Evolutionary conservation across 345 rosid genomes (phyloP).

Genomic region (Gynandropsis gynandra): DNA sequence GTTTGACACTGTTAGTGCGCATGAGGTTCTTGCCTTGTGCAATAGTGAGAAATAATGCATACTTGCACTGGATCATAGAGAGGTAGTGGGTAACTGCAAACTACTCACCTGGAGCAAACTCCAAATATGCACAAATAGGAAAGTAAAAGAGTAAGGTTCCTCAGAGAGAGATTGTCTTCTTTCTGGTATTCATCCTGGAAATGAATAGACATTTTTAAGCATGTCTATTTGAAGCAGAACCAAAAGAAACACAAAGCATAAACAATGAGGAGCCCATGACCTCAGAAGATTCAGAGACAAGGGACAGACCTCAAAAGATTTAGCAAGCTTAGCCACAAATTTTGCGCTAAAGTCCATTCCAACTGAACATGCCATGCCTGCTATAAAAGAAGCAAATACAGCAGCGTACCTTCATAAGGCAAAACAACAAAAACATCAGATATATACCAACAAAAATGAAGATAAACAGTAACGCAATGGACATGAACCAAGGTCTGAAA

Average conservation of each 20-base stretch:
- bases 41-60: background rate
- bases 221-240: constrained; percentile 2
- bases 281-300: constrained; percentile 1
- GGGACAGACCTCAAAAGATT: constrained; percentile 58
- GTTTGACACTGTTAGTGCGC: background rate
- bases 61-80: background rate
- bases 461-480: background rate
- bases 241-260: constrained; percentile 3
- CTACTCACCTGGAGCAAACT: constrained; percentile 72
- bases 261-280: too few relatives aligned
- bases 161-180: constrained; percentile 68
- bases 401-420: constrained; percentile 64
- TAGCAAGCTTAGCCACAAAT: constrained; percentile 71
- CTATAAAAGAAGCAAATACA: constrained; percentile 82
- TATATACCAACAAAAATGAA: background rate
- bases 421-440: constrained; percentile 2
- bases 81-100: constrained; percentile 15
- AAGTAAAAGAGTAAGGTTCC: constrained; percentile 71
- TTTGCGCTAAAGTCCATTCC: constrained; percentile 90
- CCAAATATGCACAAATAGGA: constrained; percentile 71
- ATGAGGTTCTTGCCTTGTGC: background rate
- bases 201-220: background rate
- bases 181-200: constrained; percentile 74
- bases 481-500: too few relatives aligned
- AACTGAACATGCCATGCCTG: constrained; percentile 78